phyloP scores from a whole-genome alignment of 2,329 filamentous ascomycete genomes.

The Sclerotinia minor region DNA sequence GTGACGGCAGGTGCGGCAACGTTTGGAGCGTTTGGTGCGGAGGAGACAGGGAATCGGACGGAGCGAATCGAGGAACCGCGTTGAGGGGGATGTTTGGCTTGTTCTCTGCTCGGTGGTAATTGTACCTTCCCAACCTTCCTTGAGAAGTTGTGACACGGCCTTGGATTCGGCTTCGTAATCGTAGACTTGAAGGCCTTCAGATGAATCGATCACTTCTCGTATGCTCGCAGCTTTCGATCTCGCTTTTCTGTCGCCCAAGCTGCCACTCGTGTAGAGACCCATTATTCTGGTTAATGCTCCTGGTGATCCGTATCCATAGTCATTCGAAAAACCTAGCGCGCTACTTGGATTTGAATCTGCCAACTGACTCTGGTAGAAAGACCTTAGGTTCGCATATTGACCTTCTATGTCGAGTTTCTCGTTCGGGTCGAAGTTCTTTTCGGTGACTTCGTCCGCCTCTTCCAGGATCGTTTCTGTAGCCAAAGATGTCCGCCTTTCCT shows the following conservation, averaged over 20 bases:
- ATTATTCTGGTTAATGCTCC: slow-evolving; percentile 84
- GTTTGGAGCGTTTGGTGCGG: slow-evolving; percentile 89
- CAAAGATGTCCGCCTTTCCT: slow-evolving; percentile 35
- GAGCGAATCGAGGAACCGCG: slow-evolving; percentile 69
- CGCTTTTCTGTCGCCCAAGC: slow-evolving; percentile 61
- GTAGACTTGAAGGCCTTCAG: slow-evolving; percentile 70
- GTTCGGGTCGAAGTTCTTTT: slow-evolving; percentile 43
- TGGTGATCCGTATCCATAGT: slow-evolving; percentile 68
- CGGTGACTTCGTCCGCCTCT: slow-evolving; percentile 37
- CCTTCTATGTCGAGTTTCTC: slow-evolving; percentile 60
- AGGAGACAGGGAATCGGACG: slow-evolving; percentile 81
- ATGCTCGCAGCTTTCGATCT: slow-evolving; percentile 70
- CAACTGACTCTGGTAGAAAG: slow-evolving; percentile 81
- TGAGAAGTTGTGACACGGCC: slow-evolving; percentile 53
- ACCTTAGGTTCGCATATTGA: slow-evolving; percentile 71
- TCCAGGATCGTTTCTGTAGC: slow-evolving; percentile 34
- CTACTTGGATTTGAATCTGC: slow-evolving; percentile 58
- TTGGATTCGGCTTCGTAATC: slow-evolving; percentile 54
- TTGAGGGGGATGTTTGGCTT: slow-evolving; percentile 49
- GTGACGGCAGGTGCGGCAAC: slow-evolving; percentile 88
- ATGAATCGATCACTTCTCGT: slow-evolving; percentile 70
- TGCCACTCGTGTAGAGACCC: slow-evolving; percentile 76
- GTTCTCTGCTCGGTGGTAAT: slow-evolving; percentile 55
- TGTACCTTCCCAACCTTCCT: slow-evolving; percentile 64
- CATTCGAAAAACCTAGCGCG: slow-evolving; percentile 56